Evolutionary conservation across 2,329 filamentous ascomycete genomes (phyloP), one percentile per base, ranked within the genome.

Genomic region (Truncatella angustata): DNA sequence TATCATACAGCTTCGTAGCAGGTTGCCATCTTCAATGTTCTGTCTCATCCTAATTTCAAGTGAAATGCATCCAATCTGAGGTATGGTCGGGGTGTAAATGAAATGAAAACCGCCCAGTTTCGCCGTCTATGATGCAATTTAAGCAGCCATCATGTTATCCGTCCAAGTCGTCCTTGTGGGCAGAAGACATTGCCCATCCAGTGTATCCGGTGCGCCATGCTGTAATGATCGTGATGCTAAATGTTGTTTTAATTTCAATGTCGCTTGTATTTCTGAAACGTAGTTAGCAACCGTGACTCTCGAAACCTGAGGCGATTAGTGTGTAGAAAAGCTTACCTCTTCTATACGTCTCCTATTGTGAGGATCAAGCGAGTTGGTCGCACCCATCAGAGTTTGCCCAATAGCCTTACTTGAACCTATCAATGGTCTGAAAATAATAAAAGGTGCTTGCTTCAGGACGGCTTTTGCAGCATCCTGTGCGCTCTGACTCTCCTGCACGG

Each of bases 371-470:
- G 89, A 85, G 69, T 99, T 99, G 0, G 91, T 95, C 12, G 92
- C 93, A 4, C 95, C 94, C 73, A 97, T 79, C 53, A 99, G 74
- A 34, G 93, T 91, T 74, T 95, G 90, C 7, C 91, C 90, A 46
- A 96, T 85, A 0, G 87, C 93, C 70, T 93, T 93, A 32, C 87
- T 91, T 6, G 91, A 90, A 0, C 93, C 95, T 62, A 97, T 91
- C 3, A 91, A 90, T 6, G 94, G 94, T 51, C 92, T 78, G 60
- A 99, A 83, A 48, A 99, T 88, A 18, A 97, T 90, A 0, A 92
- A 97, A n/a, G 94, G 94, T 26, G 92, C 91, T 60, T 90, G 84
- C 67, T 82, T 87, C 55, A 87, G 79, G 16, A 99, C 85, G 1
- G 88, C 92, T 63, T 77, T 85, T 12, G 91, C 90, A 1, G 89